Evolutionary conservation across 2,329 filamentous ascomycete species (phyloP).

Genomic region (Cryphonectria naterciae): DNA sequence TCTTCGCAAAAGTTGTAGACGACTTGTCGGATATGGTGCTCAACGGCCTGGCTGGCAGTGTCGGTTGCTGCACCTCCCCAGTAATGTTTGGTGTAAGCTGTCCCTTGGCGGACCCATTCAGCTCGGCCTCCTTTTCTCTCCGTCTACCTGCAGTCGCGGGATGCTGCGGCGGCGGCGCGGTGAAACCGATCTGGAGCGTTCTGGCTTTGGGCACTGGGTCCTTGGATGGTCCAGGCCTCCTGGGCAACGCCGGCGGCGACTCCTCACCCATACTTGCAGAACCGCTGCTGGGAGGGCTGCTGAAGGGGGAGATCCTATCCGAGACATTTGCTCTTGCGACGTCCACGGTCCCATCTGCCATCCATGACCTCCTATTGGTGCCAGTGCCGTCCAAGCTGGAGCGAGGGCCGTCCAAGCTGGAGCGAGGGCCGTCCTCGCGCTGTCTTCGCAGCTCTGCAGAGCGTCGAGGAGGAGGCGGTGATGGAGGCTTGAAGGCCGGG

Average conservation of each 20-base stretch:
- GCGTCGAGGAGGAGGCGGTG: slow-evolving; percentile 65
- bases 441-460: slow-evolving; percentile 63
- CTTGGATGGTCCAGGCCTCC: slow-evolving; percentile 56
- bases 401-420: slow-evolving; percentile 56
- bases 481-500: slow-evolving; percentile 57
- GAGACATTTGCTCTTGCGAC: slow-evolving; percentile 42
- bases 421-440: slow-evolving; percentile 47
- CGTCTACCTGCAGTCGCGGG: slow-evolving; percentile 50
- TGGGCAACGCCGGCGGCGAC: slow-evolving; percentile 54
- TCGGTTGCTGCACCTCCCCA: slow-evolving; percentile 50
- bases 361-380: slow-evolving; percentile 39
- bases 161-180: slow-evolving; percentile 56
- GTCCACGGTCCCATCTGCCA: slow-evolving; percentile 37
- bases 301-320: slow-evolving; percentile 75
- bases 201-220: slow-evolving; percentile 37
- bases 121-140: slow-evolving; percentile 49
- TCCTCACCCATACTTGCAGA: slow-evolving; percentile 59
- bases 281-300: slow-evolving; percentile 75
- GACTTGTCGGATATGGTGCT: slow-evolving; percentile 40
- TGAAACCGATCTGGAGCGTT: slow-evolving; percentile 45
- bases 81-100: slow-evolving; percentile 46
- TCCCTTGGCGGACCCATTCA: slow-evolving; percentile 44
- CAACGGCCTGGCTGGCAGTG: slow-evolving; percentile 54
- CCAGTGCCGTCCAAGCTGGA: slow-evolving; percentile 70
- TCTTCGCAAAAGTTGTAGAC: slow-evolving; percentile 37